phyloP scores from a whole-genome alignment of 441 rosid genomes.

The Macaranga tanarius region DNA sequence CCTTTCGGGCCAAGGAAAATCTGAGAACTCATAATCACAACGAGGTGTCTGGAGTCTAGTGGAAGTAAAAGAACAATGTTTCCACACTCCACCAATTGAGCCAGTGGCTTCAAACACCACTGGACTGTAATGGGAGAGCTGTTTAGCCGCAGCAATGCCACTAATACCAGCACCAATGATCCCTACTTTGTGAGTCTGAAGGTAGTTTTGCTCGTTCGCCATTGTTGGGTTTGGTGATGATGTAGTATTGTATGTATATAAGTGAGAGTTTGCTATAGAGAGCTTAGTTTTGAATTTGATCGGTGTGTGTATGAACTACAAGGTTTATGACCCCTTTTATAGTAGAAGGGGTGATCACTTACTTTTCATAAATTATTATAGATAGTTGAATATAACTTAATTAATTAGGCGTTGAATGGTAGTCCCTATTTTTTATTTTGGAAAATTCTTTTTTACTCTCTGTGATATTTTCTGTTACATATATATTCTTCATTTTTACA shows the following conservation, averaged over 20 bases:
- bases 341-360: background rate
- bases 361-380: background rate
- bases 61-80: conserved; percentile 46
- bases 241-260: background rate
- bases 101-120: conserved; percentile 51
- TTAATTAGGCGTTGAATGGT: background rate
- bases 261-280: background rate
- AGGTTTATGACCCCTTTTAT: conserved; percentile 12
- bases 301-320: background rate
- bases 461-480: too few species aligned
- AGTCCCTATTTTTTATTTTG: background rate
- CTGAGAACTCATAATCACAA: conserved; percentile 56
- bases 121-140: conserved; percentile 41
- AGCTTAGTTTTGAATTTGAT: background rate
- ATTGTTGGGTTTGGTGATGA: conserved; percentile 8
- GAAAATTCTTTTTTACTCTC: background rate
- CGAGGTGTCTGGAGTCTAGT: conserved; percentile 62
- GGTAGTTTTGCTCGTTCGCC: conserved; percentile 30
- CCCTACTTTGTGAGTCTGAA: conserved; percentile 34
- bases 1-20: conserved; percentile 55
- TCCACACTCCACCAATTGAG: conserved; percentile 66
- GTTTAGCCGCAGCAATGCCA: conserved; percentile 56
- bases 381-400: background rate
- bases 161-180: conserved; percentile 67
- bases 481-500: too few species aligned